These are phyloP conservation scores for Magnaporthiopsis rhizophila DNA, from an alignment of 2,329 filamentous ascomycete genomes.

Conservation along the genomic window DNA sequence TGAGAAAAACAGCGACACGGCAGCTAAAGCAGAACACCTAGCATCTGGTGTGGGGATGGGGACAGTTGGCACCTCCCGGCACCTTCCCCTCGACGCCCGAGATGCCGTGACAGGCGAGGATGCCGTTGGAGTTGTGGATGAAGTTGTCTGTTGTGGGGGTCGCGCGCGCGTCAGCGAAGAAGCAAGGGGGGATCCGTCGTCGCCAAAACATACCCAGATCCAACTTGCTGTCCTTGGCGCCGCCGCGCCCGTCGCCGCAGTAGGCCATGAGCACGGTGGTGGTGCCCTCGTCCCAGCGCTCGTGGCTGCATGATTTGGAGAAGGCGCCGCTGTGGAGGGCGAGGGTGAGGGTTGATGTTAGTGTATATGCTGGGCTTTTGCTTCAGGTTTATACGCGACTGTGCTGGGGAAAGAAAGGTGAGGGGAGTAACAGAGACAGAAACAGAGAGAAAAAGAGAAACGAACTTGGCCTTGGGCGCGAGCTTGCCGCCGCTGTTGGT, in stretches of 20 bases:
- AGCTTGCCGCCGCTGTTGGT: constrained; percentile 5
- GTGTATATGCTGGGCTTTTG: no score
- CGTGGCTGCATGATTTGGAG: neutral
- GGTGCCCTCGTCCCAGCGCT: constrained; percentile 4
- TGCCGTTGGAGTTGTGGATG: constrained; percentile 5
- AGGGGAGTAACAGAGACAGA: no score
- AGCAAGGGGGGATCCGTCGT: no score
- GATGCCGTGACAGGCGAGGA: constrained; percentile 1
- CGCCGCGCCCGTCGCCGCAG: constrained; percentile 1
- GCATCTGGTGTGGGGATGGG: constrained; percentile 5
- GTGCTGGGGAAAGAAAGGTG: no score
- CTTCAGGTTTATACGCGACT: no score
- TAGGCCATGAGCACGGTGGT: neutral
- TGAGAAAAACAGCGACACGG: no score
- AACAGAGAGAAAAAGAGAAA: neutral
- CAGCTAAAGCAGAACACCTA: neutral
- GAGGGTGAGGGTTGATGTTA: no score
- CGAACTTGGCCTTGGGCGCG: constrained; percentile 4
- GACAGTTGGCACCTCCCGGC: constrained; percentile 4
- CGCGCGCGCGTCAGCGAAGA: neutral
- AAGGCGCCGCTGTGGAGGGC: neutral
- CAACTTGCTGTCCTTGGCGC: neutral
- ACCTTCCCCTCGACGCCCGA: constrained; percentile 2
- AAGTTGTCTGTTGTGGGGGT: neutral
- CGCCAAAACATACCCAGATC: no score